A percentile compares a stretch with the other conserved stretches of the same genome.
Conservation (phyloP, 768 basidiomycete species). For the Tulasnella calospora region DNA sequence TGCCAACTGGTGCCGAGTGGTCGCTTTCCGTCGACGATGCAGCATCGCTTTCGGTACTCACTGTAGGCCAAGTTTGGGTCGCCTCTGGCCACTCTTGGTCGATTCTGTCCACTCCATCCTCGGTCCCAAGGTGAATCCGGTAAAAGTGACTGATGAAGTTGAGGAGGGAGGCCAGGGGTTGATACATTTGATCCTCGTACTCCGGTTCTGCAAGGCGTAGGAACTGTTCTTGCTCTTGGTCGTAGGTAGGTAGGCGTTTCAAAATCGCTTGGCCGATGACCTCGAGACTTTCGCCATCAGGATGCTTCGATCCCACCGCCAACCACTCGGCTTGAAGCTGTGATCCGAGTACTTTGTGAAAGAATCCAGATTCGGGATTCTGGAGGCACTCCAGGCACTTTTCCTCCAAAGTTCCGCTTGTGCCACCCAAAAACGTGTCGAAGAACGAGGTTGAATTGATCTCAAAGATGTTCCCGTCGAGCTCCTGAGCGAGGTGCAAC, state of each 20-base stretch:
- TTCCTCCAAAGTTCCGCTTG: neutral
- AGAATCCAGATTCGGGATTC: neutral
- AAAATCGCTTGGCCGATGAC: neutral
- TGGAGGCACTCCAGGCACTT: neutral
- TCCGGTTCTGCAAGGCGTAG: neutral
- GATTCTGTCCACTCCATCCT: neutral
- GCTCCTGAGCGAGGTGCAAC: neutral
- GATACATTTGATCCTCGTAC: neutral
- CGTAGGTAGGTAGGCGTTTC: neutral
- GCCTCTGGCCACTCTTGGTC: neutral
- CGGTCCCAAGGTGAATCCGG: neutral
- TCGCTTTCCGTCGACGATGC: neutral
- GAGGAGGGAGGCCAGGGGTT: neutral
- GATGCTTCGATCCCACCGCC: neutral
- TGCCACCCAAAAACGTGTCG: neutral
- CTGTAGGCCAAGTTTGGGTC: neutral
- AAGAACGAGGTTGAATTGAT: neutral
- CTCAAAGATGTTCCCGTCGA: neutral
- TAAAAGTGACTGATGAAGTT: neutral
- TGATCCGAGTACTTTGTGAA: neutral
- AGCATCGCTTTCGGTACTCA: neutral
- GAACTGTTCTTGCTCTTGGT: neutral
- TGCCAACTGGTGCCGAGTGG: fast-evolving
- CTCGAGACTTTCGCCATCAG: neutral
- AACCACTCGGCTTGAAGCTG: neutral